phyloP scores from a whole-genome alignment of 495 filamentous ascomycete species.

The Peziza echinospora region DNA sequence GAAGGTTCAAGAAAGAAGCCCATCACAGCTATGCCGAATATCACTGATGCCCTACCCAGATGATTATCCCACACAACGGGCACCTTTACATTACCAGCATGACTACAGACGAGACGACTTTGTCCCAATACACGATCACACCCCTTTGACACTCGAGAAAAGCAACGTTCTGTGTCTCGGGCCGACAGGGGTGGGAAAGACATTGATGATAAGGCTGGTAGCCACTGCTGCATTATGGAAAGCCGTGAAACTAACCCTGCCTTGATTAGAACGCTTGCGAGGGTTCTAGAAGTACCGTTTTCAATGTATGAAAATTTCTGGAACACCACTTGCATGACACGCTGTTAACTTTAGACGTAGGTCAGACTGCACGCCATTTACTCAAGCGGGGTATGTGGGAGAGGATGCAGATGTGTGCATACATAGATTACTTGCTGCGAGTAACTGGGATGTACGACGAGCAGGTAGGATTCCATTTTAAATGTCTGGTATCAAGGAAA shows the following conservation, averaged over 20 bases:
- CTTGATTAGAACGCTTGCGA: constrained; percentile 34
- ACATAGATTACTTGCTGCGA: constrained; percentile 67
- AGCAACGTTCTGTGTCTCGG: constrained; percentile 86
- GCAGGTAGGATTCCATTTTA: constrained; percentile 7
- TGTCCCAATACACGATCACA: constrained; percentile 29
- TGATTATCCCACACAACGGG: constrained; percentile 55
- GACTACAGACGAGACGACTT: constrained; percentile 10
- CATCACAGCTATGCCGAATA: too few relatives aligned
- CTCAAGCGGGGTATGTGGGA: constrained; percentile 91
- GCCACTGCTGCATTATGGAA: not conserved
- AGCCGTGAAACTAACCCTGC: not conserved
- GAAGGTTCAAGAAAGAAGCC: constrained; percentile 24
- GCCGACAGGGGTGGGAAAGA: constrained; percentile 91
- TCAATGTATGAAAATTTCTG: constrained; percentile 37
- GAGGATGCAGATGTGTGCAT: constrained; percentile 90
- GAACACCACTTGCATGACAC: not conserved
- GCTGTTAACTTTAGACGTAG: constrained; percentile 1
- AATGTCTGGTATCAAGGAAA: not conserved
- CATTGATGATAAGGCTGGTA: constrained; percentile 60
- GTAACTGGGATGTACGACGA: constrained; percentile 68
- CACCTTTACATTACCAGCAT: constrained; percentile 30
- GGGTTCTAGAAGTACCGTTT: constrained; percentile 76
- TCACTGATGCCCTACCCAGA: constrained; percentile 28
- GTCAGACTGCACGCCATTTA: constrained; percentile 92
- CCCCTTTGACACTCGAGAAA: constrained; percentile 70